Percentiles rank a stretch among this genome's conserved stretches.
Conservation (phyloP, 768 basidiomycete genomes). For the Trametes coccinea region DNA sequence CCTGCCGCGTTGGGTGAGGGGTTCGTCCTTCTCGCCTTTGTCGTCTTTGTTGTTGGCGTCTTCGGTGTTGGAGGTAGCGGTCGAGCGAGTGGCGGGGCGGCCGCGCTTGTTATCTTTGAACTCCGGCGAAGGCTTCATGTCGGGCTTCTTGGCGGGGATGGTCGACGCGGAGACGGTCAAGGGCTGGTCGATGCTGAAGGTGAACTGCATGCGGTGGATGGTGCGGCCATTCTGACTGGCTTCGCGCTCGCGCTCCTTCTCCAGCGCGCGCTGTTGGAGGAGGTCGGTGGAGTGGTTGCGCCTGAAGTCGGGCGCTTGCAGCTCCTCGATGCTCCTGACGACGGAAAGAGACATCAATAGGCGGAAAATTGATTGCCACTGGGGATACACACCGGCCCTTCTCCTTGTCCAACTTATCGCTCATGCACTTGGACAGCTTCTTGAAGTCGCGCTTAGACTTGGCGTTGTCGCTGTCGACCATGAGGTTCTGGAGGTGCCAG, state of each 20-base stretch:
- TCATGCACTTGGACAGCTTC: constrained; percentile 85
- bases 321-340: constrained; percentile 77
- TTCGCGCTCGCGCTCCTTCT: constrained; percentile 80
- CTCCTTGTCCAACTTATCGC: constrained; percentile 91
- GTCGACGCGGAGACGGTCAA: constrained; percentile 38
- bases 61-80: constrained; percentile 37
- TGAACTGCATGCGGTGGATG: constrained; percentile 89
- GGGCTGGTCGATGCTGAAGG: constrained; percentile 80
- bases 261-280: constrained; percentile 75
- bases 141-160: constrained; percentile 59
- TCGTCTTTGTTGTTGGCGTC: constrained; percentile 19
- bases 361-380: constrained; percentile 3
- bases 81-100: constrained; percentile 41
- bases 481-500: constrained; percentile 90
- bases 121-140: constrained; percentile 63
- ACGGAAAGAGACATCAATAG: constrained; percentile 3
- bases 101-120: constrained; percentile 55
- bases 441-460: constrained; percentile 88
- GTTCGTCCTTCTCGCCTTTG: constrained; percentile 37
- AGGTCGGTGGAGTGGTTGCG: constrained; percentile 79
- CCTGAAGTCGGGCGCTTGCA: constrained; percentile 80
- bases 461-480: constrained; percentile 89
- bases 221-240: constrained; percentile 59
- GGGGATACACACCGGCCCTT: constrained; percentile 71
- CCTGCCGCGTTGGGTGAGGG: constrained; percentile 38